Evolutionary conservation across 352 stramenopile species (phyloP), one percentile per base, ranked within the genome.

Genomic region (Phytophthora pluvialis): DNA sequence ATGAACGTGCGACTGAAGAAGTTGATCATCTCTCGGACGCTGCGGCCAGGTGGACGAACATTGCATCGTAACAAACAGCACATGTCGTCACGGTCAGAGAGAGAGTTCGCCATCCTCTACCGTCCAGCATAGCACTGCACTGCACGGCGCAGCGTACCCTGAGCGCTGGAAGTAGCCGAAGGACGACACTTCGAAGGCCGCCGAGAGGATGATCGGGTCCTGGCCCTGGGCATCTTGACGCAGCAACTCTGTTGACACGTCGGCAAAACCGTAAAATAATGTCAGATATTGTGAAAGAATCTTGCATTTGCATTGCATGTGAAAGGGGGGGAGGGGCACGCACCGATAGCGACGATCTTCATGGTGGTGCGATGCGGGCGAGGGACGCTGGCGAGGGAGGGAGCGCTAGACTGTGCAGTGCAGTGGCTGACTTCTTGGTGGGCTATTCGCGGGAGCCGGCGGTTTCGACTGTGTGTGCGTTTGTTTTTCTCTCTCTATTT

Each of bases 1-100:
- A 98, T 93, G 70, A 99, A 98, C 60, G 97, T 99, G 77, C 98
- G 98, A 72, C 93, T 98, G 81, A 99, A 98, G 77, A 99, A 99
- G 56, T 97, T 98, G 54, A 99, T 91, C 95, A 99, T 99, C 84
- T 99, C 95, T 62, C 97, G 97, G 15, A 99, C 83, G 15, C 92
- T 98, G 62, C 55, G 60, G 21, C 21, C 21, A 21, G 21, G 21
- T 2, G 21, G 21, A 40, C 10, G 25, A 10, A 47, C 9, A 25
- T 38, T 44, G 69, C 31, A 32, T 39, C 26, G 35, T 47, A 60
- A 16, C 36, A 49, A 52, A 15, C 25, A 53, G 56, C 9, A 47
- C 26, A 57, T 51, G 52, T 42, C 36, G 31, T 33, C 32, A 48
- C 36, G 9, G 16, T 60, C 18, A 59, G 21, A 44, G 16, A 18